These are phyloP conservation scores for Candida sonorensis DNA, from an alignment of 805 yeast species.

Conservation along the genomic window DNA sequence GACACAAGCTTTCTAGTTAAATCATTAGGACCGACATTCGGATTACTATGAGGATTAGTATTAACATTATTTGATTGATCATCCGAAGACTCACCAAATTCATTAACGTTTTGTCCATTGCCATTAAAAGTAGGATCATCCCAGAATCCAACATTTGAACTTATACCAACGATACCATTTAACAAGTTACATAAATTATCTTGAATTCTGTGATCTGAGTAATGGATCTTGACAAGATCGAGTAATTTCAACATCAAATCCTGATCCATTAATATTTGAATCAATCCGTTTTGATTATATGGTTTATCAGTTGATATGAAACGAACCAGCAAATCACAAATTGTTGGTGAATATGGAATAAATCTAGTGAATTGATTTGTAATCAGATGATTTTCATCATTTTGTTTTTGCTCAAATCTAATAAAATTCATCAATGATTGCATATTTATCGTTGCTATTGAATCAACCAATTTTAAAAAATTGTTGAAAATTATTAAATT, in stretches of 20 bases:
- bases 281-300: conserved; percentile 78
- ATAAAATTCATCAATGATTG: conserved; percentile 70
- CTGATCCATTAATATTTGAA: conserved; percentile 68
- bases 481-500: conserved; percentile 24
- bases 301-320: conserved; percentile 89
- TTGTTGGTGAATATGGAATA: conserved; percentile 73
- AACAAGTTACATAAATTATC: conserved; percentile 61
- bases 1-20: conserved; percentile 86
- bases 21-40: conserved; percentile 94
- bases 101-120: conserved; percentile 15
- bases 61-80: conserved; percentile 14
- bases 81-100: conserved; percentile 71
- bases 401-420: conserved; percentile 30
- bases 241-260: conserved; percentile 54
- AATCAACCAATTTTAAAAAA: conserved; percentile 82
- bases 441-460: conserved; percentile 73
- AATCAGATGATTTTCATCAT: conserved; percentile 29
- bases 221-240: conserved; percentile 51
- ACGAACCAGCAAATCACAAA: conserved; percentile 83
- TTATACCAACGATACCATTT: conserved; percentile 71
- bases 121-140: conserved; percentile 13
- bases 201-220: conserved; percentile 27
- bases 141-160: conserved; percentile 32
- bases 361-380: conserved; percentile 74
- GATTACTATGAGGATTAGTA: conserved; percentile 34